phyloP scores from a whole-genome alignment of 106 monocot species.

The Cymbidium sinense region DNA sequence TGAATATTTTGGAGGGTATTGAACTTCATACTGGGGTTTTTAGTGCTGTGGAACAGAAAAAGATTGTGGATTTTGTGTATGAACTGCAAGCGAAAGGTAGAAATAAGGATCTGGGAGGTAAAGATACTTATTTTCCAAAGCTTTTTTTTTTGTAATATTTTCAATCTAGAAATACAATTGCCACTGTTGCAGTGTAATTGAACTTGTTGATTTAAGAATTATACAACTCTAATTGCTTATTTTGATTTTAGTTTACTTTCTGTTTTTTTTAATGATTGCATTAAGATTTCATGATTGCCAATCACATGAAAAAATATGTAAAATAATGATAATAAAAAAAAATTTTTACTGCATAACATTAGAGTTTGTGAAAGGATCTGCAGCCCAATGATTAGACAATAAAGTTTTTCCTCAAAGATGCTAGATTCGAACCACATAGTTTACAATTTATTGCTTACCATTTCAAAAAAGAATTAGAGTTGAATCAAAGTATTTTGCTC shows the following conservation, averaged over 20 bases:
- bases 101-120: constrained; percentile 62
- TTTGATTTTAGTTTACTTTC: not conserved
- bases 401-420: too few relatives aligned
- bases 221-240: not conserved
- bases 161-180: not conserved
- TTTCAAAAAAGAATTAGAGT: too few relatives aligned
- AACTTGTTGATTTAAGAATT: not conserved
- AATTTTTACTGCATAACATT: too few relatives aligned
- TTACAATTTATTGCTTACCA: too few relatives aligned
- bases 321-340: too few relatives aligned
- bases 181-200: not conserved
- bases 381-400: too few relatives aligned
- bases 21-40: constrained; percentile 89
- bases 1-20: constrained; percentile 65
- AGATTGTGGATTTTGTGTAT: constrained; percentile 74
- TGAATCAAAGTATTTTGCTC: too few relatives aligned
- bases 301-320: not conserved
- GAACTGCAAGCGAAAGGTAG: constrained; percentile 61
- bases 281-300: not conserved
- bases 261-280: not conserved
- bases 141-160: not conserved
- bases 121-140: not conserved
- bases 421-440: too few relatives aligned
- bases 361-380: too few relatives aligned
- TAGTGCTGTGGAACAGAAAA: constrained; percentile 74